phyloP scores from a whole-genome alignment of 73 alveolate genomes.

The Paramecium pentaurelia region DNA sequence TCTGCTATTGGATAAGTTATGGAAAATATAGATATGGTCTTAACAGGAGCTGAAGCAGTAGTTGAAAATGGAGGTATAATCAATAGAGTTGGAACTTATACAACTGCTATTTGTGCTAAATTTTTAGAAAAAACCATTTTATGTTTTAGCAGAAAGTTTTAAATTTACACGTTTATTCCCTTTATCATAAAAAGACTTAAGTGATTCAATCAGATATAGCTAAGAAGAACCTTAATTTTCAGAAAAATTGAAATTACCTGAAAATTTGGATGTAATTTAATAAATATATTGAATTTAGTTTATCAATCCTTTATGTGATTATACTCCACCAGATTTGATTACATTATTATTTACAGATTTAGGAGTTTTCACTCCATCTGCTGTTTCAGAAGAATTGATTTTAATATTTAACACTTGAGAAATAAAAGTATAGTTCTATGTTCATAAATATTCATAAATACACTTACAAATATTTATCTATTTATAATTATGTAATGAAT shows the following conservation, averaged over 20 bases:
- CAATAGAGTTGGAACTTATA: constrained; percentile 93
- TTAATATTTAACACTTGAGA: constrained; percentile 79
- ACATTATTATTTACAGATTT: constrained; percentile 89
- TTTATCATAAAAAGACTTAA: constrained; percentile 80
- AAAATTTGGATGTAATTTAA: background rate
- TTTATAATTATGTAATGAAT: no score
- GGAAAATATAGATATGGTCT: constrained; percentile 84
- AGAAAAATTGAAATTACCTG: background rate
- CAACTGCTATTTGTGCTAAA: constrained; percentile 87
- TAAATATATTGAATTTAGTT: background rate
- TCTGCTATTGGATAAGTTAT: constrained; percentile 87
- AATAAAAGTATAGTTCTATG: background rate
- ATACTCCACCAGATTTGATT: constrained; percentile 95
- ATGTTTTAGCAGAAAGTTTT: constrained; percentile 90
- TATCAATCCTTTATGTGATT: constrained; percentile 76
- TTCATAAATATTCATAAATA: background rate
- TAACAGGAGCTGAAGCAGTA: constrained; percentile 96
- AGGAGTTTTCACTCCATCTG: constrained; percentile 96
- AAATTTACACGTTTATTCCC: constrained; percentile 90
- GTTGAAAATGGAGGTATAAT: constrained; percentile 98
- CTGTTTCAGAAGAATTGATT: constrained; percentile 93
- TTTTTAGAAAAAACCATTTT: constrained; percentile 84
- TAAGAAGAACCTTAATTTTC: constrained; percentile 15
- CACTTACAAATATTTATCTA: background rate
- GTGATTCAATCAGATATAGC: constrained; percentile 37